Base-by-base conservation (phyloP, 306 rosid genomes). In the Rosa multiflora region DNA sequence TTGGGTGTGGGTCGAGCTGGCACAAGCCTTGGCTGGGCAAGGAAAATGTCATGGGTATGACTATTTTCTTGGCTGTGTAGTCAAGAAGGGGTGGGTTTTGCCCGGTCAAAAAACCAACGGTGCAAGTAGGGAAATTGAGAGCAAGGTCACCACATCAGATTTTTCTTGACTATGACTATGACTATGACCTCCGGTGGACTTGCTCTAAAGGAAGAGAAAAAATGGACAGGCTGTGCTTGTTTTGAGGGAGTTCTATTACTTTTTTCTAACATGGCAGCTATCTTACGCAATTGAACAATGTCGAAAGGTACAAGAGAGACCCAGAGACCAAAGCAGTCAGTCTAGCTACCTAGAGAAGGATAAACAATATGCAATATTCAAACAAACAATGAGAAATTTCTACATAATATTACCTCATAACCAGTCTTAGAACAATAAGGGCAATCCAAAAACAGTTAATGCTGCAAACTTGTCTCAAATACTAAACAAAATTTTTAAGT, bases 401-500 rank as follows among this genome's bases (percentile, higher is more conserved):
- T 35, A 72, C 62, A 20, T 17, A 21, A 79, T 8, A 66, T 7
- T 26, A 29, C 56, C 44, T 58, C 81, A 80, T 4, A 83, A 79
- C 70, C 78, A 76, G 74, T 56, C 79, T 80, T 49, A 53, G 39
- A 62, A 71, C 62, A 68, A 29, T 49, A 15, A 20, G 48, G 23
- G 46, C 62, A 80, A 80, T 39, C 81, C 84, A 81, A 49, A 74
- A 75, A 71, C 79, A 76, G 74, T 39, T 63, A 67, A 26, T 79
- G 67, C 74, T 81, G 76, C 81, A 83, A 67, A 77, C 73, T 44
- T 55, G 84, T 72, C 70, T 71, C 8, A 20, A 72, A 81, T 55
- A 63, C 77, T 75, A 82, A 76, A 79, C 90, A 89, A 89, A 81
- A 84, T 75, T 79, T 80, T 85, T 75, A 72, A 72, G 56, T 56